Percentiles rank a stretch among this genome's conserved stretches.
Conservation (phyloP, 116 monocot species). For the Iris pallida region DNA sequence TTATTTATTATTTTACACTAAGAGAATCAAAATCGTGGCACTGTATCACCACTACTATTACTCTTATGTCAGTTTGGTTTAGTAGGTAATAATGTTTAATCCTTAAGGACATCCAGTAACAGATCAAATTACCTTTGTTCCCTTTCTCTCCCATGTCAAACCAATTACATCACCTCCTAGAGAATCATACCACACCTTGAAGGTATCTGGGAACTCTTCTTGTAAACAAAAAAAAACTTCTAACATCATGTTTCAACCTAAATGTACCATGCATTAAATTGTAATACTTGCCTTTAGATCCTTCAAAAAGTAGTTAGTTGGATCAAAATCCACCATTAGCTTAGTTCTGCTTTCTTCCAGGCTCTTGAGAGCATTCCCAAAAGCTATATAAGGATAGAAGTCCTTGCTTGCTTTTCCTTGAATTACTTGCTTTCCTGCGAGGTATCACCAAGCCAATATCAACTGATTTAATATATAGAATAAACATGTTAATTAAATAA, state of each 20-base stretch:
- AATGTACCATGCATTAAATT: background rate
- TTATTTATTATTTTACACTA: too few relatives aligned
- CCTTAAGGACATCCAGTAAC: background rate
- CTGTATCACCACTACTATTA: too few relatives aligned
- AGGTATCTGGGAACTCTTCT: slow-evolving; percentile 53
- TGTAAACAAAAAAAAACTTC: slow-evolving; percentile 25
- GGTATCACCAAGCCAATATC: background rate
- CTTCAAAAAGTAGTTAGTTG: slow-evolving; percentile 54
- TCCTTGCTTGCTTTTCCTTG: slow-evolving; percentile 62
- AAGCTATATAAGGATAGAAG: slow-evolving; percentile 53
- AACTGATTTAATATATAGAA: too few relatives aligned
- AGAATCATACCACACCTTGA: slow-evolving; percentile 84
- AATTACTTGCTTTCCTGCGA: slow-evolving; percentile 69
- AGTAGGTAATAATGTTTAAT: background rate
- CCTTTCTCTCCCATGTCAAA: slow-evolving; percentile 73
- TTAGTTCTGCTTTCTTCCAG: slow-evolving; percentile 53
- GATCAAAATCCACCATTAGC: slow-evolving; percentile 84
- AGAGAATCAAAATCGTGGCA: too few relatives aligned
- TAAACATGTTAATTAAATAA: too few relatives aligned
- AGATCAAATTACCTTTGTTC: slow-evolving; percentile 41
- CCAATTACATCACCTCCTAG: slow-evolving; percentile 84
- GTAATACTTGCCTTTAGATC: slow-evolving; percentile 54
- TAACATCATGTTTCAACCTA: background rate
- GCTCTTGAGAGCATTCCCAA: slow-evolving; percentile 20
- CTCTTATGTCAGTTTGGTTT: background rate